phyloP scores from a whole-genome alignment of 768 basidiomycete genomes.

The Gymnopilus junonius region DNA sequence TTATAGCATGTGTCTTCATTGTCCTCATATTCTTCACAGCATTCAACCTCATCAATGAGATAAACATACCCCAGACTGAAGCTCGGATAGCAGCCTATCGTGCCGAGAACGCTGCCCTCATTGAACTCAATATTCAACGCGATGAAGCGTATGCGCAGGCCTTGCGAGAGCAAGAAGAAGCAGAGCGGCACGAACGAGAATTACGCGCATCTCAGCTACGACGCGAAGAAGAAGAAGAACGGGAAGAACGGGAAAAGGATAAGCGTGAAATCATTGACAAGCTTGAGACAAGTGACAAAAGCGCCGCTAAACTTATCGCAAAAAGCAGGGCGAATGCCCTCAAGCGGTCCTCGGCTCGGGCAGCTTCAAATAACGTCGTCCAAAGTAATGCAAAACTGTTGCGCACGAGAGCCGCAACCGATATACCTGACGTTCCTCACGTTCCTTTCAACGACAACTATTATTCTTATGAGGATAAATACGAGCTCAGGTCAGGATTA shows the following conservation, averaged over 20 bases:
- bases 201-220: slow-evolving; percentile 67
- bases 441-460: slow-evolving; percentile 78
- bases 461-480: slow-evolving; percentile 77
- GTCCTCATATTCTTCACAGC: slow-evolving; percentile 49
- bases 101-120: slow-evolving; percentile 79
- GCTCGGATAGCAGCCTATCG: slow-evolving; percentile 79
- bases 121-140: slow-evolving; percentile 82
- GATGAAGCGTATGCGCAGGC: slow-evolving; percentile 77
- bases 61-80: slow-evolving; percentile 83
- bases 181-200: slow-evolving; percentile 74
- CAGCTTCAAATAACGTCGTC: slow-evolving; percentile 46
- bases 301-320: slow-evolving; percentile 71
- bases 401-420: slow-evolving; percentile 66
- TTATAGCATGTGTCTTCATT: slow-evolving; percentile 4
- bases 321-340: slow-evolving; percentile 67
- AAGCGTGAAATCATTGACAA: slow-evolving; percentile 79
- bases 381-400: slow-evolving; percentile 55
- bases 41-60: slow-evolving; percentile 93
- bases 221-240: slow-evolving; percentile 75
- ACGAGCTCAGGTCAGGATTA: slow-evolving; percentile 59
- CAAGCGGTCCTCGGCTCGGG: slow-evolving; percentile 63
- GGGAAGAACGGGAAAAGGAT: slow-evolving; percentile 74
- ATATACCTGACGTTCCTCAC: slow-evolving; percentile 81
- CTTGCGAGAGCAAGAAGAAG: slow-evolving; percentile 80
- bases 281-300: slow-evolving; percentile 76